Evolutionary conservation across 176 grass and related monocot genomes (phyloP).

Genomic region (Elaeis guineensis): DNA sequence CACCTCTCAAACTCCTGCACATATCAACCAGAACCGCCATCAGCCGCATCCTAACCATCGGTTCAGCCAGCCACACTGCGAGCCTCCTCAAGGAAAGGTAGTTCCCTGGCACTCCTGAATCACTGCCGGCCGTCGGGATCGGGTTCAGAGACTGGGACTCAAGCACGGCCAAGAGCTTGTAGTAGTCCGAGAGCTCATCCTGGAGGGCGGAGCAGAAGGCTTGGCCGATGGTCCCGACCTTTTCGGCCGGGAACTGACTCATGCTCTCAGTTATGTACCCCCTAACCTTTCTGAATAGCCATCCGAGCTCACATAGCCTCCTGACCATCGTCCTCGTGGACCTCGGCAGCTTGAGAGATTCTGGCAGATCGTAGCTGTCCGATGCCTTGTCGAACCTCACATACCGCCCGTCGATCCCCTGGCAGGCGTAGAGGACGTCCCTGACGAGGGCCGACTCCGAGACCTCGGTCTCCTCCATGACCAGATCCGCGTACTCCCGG

Average conservation of each 20-base stretch:
- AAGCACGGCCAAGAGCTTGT: constrained; percentile 70
- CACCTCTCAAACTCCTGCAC: constrained; percentile 54
- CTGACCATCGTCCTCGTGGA: constrained; percentile 75
- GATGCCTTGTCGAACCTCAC: constrained; percentile 48
- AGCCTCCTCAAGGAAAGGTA: constrained; percentile 79
- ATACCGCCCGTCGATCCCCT: constrained; percentile 86
- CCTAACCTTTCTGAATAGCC: constrained; percentile 80
- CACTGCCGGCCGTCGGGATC: constrained; percentile 62
- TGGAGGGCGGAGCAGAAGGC: constrained; percentile 86
- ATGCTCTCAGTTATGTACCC: constrained; percentile 58
- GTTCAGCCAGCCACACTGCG: constrained; percentile 77
- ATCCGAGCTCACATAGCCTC: constrained; percentile 82
- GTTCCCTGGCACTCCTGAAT: constrained; percentile 52
- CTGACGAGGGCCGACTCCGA: constrained; percentile 77
- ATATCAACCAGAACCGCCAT: constrained; percentile 89
- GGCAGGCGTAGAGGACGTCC: constrained; percentile 87
- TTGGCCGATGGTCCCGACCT: constrained; percentile 66
- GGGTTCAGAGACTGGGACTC: constrained; percentile 68
- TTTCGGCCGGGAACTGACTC: constrained; percentile 37
- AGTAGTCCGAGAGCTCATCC: constrained; percentile 84
- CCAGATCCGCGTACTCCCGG: constrained; percentile 79
- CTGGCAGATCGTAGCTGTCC: constrained; percentile 71
- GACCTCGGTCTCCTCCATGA: constrained; percentile 81
- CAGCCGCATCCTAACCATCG: constrained; percentile 67
- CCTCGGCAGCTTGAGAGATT: constrained; percentile 64